Evolutionary conservation across 352 stramenopile species (phyloP).

Genomic region (Pythium periplocum): DNA sequence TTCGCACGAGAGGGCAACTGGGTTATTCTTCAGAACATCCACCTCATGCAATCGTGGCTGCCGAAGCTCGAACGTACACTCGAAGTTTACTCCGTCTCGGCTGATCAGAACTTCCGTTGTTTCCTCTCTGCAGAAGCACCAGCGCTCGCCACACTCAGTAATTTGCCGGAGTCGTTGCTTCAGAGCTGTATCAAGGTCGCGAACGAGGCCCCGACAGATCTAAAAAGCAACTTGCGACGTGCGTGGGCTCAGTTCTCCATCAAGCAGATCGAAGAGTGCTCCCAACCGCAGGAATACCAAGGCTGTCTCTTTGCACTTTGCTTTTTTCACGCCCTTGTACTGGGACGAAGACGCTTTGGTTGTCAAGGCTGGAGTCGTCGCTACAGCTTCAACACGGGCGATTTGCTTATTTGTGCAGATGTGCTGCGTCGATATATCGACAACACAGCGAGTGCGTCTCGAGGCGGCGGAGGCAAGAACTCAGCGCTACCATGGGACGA

Average conservation of each 20-base stretch:
- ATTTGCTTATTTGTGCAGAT: conserved; percentile 91
- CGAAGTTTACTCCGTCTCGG: conserved; percentile 70
- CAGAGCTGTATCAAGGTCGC: conserved; percentile 87
- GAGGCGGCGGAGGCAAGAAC: conserved; percentile 10
- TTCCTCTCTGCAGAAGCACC: conserved; percentile 92
- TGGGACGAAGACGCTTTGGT: conserved; percentile 88
- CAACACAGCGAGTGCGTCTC: conserved; percentile 9
- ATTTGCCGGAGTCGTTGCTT: conserved; percentile 84
- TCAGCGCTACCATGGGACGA: conserved; percentile 73
- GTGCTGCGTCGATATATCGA: conserved; percentile 71
- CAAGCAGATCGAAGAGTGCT: conserved; percentile 66
- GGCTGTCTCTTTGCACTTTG: conserved; percentile 92
- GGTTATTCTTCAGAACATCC: conserved; percentile 90
- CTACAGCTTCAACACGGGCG: conserved; percentile 94
- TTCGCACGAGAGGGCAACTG: conserved; percentile 78
- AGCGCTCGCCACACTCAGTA: conserved; percentile 75
- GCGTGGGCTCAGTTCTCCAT: conserved; percentile 76
- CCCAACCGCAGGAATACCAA: conserved; percentile 72
- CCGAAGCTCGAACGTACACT: conserved; percentile 75
- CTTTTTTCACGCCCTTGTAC: conserved; percentile 92
- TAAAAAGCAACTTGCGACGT: conserved; percentile 79
- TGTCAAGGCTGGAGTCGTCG: conserved; percentile 89
- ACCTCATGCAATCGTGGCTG: conserved; percentile 90
- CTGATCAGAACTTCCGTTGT: conserved; percentile 91
- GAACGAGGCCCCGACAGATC: conserved; percentile 74